Percentiles rank a stretch among this genome's conserved stretches.
These are phyloP conservation scores for Carpinus viminea DNA, from an alignment of 306 rosid species.

Conservation along the genomic window DNA sequence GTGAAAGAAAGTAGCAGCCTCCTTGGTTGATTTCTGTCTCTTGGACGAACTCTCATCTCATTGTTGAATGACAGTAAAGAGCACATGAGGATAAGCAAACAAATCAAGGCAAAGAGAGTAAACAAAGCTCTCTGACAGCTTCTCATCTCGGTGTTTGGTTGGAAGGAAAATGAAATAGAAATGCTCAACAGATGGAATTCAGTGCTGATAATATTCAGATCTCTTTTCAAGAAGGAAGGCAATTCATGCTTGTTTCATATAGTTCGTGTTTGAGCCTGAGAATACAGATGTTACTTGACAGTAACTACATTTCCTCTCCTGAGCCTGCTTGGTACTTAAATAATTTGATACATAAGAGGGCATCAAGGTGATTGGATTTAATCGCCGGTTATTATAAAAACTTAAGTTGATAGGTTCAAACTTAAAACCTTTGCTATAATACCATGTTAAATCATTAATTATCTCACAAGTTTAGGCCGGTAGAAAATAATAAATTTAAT, in stretches of 20 bases:
- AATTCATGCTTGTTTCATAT: slow-evolving; percentile 30
- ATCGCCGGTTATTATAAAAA: too few relatives aligned
- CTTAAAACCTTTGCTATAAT: too few relatives aligned
- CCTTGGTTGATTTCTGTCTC: slow-evolving; percentile 35
- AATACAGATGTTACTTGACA: slow-evolving; percentile 16
- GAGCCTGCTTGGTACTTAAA: slow-evolving; percentile 21
- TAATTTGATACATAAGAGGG: not conserved
- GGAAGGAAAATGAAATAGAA: slow-evolving; percentile 22
- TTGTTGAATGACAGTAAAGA: slow-evolving; percentile 37
- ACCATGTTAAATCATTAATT: too few relatives aligned
- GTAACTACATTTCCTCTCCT: slow-evolving; percentile 11
- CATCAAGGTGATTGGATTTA: not conserved
- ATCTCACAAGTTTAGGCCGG: too few relatives aligned
- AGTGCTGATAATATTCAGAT: slow-evolving; percentile 28
- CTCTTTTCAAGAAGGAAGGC: slow-evolving; percentile 9
- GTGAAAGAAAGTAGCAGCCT: slow-evolving; percentile 45
- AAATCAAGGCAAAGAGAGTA: slow-evolving; percentile 44
- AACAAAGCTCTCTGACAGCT: slow-evolving; percentile 38
- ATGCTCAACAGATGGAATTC: slow-evolving; percentile 10
- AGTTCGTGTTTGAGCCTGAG: slow-evolving; percentile 16
- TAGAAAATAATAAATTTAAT: too few relatives aligned
- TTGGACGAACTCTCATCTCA: slow-evolving; percentile 30
- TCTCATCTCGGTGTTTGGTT: slow-evolving; percentile 48
- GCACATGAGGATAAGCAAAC: slow-evolving; percentile 32
- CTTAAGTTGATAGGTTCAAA: too few relatives aligned